These are phyloP conservation scores for Miscanthus lutarioriparius DNA, from an alignment of 176 grass and related monocot genomes.

Conservation along the genomic window DNA sequence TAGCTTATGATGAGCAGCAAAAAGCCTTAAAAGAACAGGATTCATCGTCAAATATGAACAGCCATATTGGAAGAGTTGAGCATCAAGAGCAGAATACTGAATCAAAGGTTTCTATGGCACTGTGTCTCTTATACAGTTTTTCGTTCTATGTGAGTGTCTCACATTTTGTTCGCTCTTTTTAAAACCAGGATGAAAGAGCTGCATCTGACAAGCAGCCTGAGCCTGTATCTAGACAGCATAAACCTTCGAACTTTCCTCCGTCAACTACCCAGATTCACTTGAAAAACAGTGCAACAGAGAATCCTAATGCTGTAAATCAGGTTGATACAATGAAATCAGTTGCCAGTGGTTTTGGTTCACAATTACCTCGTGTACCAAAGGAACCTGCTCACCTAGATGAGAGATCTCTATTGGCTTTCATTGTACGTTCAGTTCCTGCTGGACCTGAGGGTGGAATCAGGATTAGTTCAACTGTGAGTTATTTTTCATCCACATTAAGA, in stretches of 20 bases:
- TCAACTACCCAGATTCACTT: constrained; percentile 38
- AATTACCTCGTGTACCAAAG: constrained; percentile 36
- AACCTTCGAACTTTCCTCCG: constrained; percentile 28
- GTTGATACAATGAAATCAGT: constrained; percentile 17
- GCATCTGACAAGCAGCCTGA: constrained; percentile 44
- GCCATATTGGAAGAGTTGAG: constrained; percentile 43
- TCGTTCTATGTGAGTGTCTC: not conserved
- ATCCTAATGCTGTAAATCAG: constrained; percentile 46
- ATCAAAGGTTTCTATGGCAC: constrained; percentile 58
- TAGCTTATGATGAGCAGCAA: constrained; percentile 48
- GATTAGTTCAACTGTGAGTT: constrained; percentile 90
- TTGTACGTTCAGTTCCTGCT: constrained; percentile 92
- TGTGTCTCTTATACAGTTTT: not conserved
- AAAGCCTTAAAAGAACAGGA: constrained; percentile 29
- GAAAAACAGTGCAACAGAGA: constrained; percentile 41
- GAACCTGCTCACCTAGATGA: constrained; percentile 81
- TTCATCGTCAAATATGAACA: constrained; percentile 42
- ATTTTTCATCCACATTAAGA: constrained; percentile 3
- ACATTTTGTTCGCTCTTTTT: not conserved
- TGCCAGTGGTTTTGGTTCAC: constrained; percentile 33
- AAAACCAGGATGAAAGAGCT: constrained; percentile 43
- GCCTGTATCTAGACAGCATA: constrained; percentile 35
- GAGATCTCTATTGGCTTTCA: constrained; percentile 87
- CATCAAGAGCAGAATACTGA: constrained; percentile 54
- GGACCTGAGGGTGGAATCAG: constrained; percentile 70